Evolutionary conservation across 1,284 basidiomycete genomes (phyloP).

Genomic region (Malassezia equina): DNA sequence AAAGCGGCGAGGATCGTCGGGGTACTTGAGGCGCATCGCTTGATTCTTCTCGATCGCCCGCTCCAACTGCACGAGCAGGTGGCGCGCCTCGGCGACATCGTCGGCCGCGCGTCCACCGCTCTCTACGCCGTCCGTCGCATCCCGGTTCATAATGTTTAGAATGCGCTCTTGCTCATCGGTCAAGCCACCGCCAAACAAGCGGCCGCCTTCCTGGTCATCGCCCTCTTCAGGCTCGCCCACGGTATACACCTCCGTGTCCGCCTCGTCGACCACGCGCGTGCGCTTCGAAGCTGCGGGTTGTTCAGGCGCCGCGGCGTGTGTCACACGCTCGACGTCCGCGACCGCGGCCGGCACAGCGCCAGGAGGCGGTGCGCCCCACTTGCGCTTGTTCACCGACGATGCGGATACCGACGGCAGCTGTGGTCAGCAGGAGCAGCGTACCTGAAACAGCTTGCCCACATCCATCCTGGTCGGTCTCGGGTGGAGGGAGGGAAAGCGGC

Average conservation of each 20-base stretch:
- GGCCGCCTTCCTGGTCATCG: conserved; percentile 41
- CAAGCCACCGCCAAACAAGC: conserved; percentile 44
- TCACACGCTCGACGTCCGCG: conserved; percentile 8
- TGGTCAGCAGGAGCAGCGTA: not conserved
- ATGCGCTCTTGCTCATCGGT: conserved; percentile 38
- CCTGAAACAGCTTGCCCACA: conserved; percentile 44
- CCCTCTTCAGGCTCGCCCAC: conserved; percentile 2
- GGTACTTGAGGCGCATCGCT: conserved; percentile 62
- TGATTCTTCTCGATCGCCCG: conserved; percentile 83
- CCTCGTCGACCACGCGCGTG: conserved; percentile 21
- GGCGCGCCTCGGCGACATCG: conserved; percentile 57
- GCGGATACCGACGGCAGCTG: conserved; percentile 37
- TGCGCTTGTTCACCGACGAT: conserved; percentile 39
- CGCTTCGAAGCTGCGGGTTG: conserved; percentile 12
- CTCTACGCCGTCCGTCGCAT: conserved; percentile 9
- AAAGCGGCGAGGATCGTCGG: conserved; percentile 59
- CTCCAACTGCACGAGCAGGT: conserved; percentile 71
- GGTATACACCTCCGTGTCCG: conserved; percentile 14
- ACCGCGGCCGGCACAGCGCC: conserved; percentile 14
- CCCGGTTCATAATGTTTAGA: conserved; percentile 38
- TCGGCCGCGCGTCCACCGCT: not conserved
- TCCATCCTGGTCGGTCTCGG: conserved; percentile 26
- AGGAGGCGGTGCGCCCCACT: conserved; percentile 27
- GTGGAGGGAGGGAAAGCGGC: too few relatives aligned
- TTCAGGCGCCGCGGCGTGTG: not conserved